Evolutionary conservation across 257 asterid genomes (phyloP).

Genomic region (Leonotis leonurus): DNA sequence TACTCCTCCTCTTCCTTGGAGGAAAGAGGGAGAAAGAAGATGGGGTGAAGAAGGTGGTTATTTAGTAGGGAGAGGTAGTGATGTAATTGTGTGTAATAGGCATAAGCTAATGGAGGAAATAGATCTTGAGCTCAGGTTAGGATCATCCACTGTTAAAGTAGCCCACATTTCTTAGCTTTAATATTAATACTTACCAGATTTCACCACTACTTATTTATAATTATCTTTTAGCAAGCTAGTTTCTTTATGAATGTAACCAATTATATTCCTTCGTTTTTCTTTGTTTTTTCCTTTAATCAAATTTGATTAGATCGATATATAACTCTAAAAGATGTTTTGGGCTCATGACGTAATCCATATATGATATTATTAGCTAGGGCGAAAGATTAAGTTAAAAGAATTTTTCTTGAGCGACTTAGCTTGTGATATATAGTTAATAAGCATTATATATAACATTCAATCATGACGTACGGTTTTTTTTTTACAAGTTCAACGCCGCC

Average conservation of each 20-base stretch:
- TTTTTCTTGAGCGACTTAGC: background rate
- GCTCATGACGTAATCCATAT: too few relatives aligned
- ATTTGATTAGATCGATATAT: background rate
- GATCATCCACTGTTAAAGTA: constrained; percentile 38
- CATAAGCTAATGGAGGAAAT: constrained; percentile 31
- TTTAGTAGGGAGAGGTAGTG: background rate
- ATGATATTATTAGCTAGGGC: too few relatives aligned
- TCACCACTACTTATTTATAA: background rate
- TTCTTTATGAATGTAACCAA: too few relatives aligned
- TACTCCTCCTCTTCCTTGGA: too few relatives aligned
- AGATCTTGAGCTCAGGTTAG: constrained; percentile 80
- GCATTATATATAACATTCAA: background rate
- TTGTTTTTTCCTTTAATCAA: too few relatives aligned
- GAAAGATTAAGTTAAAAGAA: background rate
- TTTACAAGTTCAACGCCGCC: constrained; percentile 16
- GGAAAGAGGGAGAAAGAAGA: background rate
- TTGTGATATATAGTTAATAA: too few relatives aligned
- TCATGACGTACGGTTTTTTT: background rate
- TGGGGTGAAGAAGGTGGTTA: background rate
- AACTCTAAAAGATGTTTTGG: too few relatives aligned
- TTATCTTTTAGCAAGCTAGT: too few relatives aligned
- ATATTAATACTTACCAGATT: background rate
- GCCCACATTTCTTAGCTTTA: background rate
- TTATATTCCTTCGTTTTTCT: too few relatives aligned
- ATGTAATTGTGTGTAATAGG: constrained; percentile 22